phyloP scores from a whole-genome alignment of 2,329 filamentous ascomycete genomes.

The Ophiostoma populinum region DNA sequence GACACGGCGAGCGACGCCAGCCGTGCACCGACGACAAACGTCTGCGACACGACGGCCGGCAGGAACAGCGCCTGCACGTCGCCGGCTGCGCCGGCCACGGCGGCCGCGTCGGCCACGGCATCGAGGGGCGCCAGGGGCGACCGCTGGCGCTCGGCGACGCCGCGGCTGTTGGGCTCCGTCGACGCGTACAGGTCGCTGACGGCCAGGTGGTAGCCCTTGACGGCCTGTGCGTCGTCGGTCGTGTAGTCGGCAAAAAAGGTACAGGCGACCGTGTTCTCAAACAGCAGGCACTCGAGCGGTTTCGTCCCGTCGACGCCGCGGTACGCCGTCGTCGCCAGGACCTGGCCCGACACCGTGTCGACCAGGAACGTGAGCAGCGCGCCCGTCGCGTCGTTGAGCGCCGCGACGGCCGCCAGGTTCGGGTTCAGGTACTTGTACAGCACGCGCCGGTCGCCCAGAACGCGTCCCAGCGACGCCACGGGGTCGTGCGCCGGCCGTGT shows the following conservation, averaged over 20 bases:
- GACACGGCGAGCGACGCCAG: constrained; percentile 69
- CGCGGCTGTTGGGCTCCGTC: constrained; percentile 64
- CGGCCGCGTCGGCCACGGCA: too few species aligned
- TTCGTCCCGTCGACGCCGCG: constrained; percentile 56
- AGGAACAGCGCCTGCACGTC: constrained; percentile 23
- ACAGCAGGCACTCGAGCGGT: constrained; percentile 58
- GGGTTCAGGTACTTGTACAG: constrained; percentile 94
- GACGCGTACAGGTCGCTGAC: constrained; percentile 88
- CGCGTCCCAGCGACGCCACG: constrained; percentile 85
- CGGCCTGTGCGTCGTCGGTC: constrained; percentile 18
- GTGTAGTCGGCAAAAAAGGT: constrained; percentile 47
- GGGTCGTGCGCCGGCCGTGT: constrained; percentile 61
- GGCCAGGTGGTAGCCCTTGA: constrained; percentile 74
- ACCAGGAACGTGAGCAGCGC: constrained; percentile 61
- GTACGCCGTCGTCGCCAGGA: constrained; percentile 57
- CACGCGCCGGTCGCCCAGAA: constrained; percentile 80
- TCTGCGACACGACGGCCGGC: constrained; percentile 63
- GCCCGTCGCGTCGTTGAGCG: constrained; percentile 39
- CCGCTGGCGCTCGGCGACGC: constrained; percentile 44
- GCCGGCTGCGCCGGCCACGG: constrained; percentile 25
- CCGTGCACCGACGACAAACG: constrained; percentile 65
- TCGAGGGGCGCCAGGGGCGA: constrained; percentile 58
- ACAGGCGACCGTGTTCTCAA: constrained; percentile 93
- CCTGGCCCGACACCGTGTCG: constrained; percentile 68
- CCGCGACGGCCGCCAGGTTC: constrained; percentile 63